Evolutionary conservation across 306 rosid genomes (phyloP).

Genomic region (Inga oerstediana): DNA sequence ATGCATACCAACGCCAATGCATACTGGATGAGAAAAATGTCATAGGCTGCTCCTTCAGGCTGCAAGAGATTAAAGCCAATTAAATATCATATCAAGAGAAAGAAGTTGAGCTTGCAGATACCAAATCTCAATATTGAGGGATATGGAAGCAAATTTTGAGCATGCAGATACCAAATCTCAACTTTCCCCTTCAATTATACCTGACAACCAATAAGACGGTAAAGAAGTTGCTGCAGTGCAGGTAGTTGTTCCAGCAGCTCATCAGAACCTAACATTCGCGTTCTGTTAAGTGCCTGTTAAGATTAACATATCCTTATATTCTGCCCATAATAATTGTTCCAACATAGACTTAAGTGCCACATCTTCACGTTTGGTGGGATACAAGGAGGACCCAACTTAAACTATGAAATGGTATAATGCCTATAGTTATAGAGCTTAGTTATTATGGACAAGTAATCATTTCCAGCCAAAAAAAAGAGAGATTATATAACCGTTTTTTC

Average conservation of each 20-base stretch:
- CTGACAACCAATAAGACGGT: slow-evolving; percentile 78
- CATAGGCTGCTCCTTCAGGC: slow-evolving; percentile 89
- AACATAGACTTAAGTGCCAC: not conserved
- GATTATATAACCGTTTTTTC: not conserved
- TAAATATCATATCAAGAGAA: slow-evolving; percentile 24
- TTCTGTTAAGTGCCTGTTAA: slow-evolving; percentile 68
- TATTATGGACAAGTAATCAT: not conserved
- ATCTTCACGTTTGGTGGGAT: not conserved
- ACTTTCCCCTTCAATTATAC: slow-evolving; percentile 43
- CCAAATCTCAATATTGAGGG: not conserved
- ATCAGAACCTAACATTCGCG: slow-evolving; percentile 48
- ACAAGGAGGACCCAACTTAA: not conserved
- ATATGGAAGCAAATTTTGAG: slow-evolving; percentile 1
- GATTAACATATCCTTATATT: slow-evolving; percentile 33
- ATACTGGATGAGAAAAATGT: slow-evolving; percentile 84
- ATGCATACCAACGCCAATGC: slow-evolving; percentile 87
- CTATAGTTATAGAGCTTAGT: not conserved
- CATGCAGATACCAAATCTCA: slow-evolving; percentile 26
- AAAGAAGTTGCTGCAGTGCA: slow-evolving; percentile 88
- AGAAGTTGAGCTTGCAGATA: not conserved
- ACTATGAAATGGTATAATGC: not conserved
- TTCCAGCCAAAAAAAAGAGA: not conserved
- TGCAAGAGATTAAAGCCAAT: slow-evolving; percentile 51
- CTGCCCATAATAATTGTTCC: slow-evolving; percentile 1
- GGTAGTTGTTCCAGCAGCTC: slow-evolving; percentile 84